A percentile compares a stretch with the other conserved stretches of the same genome.
Conservation (phyloP, 176 grass and related monocot species). For the Zizania latifolia region DNA sequence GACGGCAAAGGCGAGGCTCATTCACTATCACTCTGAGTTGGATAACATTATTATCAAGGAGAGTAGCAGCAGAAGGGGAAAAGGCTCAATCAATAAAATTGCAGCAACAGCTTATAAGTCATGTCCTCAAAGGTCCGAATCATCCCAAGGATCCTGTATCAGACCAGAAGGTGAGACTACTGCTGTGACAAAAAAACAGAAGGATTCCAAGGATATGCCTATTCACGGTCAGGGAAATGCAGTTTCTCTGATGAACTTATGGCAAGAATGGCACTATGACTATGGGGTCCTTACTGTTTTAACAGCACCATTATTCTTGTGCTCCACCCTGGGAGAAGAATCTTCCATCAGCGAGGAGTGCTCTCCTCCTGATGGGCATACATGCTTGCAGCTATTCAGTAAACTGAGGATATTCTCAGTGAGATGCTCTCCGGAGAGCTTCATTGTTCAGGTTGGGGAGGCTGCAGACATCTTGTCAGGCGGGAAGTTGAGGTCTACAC, state of each 20-base stretch:
- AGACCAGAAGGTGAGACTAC: not conserved
- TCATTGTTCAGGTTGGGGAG: conserved; percentile 86
- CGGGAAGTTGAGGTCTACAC: conserved; percentile 66
- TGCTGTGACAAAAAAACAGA: not conserved
- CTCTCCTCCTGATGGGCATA: conserved; percentile 42
- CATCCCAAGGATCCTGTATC: not conserved
- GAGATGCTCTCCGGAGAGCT: conserved; percentile 54
- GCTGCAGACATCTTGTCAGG: conserved; percentile 70
- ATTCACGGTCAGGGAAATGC: not conserved
- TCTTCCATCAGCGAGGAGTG: conserved; percentile 29
- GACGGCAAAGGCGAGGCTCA: conserved; percentile 71
- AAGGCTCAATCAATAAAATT: not conserved
- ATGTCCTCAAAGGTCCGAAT: not conserved
- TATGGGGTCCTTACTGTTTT: conserved; percentile 82
- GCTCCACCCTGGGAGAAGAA: conserved; percentile 24
- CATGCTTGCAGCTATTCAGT: conserved; percentile 65
- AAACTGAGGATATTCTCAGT: conserved; percentile 53
- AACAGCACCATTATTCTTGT: conserved; percentile 70
- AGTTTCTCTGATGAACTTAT: conserved; percentile 41
- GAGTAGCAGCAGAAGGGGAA: conserved; percentile 17
- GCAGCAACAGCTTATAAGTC: not conserved
- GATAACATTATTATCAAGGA: conserved; percentile 60
- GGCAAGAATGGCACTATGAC: conserved; percentile 97
- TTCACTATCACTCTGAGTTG: conserved; percentile 79
- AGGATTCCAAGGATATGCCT: not conserved